Base-by-base conservation (phyloP, 2,329 filamentous ascomycete species). In the Stromatinia cepivora region DNA sequence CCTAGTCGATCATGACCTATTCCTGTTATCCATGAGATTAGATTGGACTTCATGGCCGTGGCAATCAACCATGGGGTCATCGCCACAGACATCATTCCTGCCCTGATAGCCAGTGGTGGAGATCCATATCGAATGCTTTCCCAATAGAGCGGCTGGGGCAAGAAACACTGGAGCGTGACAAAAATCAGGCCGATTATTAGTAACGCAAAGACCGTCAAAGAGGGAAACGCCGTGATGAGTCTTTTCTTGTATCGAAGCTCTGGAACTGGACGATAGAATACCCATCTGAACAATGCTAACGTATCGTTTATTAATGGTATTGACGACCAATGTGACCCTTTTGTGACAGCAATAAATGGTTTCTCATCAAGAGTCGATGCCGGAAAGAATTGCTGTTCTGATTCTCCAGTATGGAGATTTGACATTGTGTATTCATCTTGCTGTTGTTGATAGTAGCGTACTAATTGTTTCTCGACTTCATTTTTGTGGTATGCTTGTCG, bases 1-100 rank as follows among this genome's bases (percentile, higher is more conserved):
- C 97, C 97, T 64, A 98, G 85, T 62, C 94, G 86, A 78, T 98
- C 94, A 50, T 95, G 94, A 4, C 93, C 92, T 73, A 98, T 94
- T 20, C 94, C 94, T 6, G 94, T 97, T 70, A 97, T 81, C 69
- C 94, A 81, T 0, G 91, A 90, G 68, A 98, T 86, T 45, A 97
- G 77, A 77, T 97, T 98, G 22, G 93, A 91, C 80, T 97, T 97
- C 85, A 93, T 96, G 77, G 92, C 93, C 15, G 95, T 88, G 25
- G 90, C 92, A 64, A 97, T 83, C 73, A 97, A 94, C 93, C 94
- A 97, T 0, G 94, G 94, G 58, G 95, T 90, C 85, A 97, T 87
- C 17, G 94, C 92, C 20, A 97, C 90, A 17, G 94, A 90, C 69
- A 97, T 87, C 94, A 97, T 97, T 61, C 94, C 94, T 10, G 93